These are phyloP conservation scores for Aureoboletus auriporus DNA, from an alignment of 768 basidiomycete species.

Conservation along the genomic window DNA sequence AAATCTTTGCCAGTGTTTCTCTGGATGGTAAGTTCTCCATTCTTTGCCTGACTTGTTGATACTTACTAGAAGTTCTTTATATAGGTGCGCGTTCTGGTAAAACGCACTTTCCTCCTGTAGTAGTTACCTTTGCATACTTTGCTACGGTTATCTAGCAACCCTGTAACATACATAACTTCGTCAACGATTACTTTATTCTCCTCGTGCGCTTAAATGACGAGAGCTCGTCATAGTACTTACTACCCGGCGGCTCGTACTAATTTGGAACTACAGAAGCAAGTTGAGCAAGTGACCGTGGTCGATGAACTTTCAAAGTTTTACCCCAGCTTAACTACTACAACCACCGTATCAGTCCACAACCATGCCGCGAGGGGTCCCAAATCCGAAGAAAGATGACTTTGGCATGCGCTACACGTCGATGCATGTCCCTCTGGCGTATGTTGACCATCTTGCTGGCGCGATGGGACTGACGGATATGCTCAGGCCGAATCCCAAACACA, in stretches of 20 bases:
- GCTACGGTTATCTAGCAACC: slow-evolving; percentile 12
- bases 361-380: slow-evolving; percentile 84
- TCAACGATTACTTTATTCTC: background rate
- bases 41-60: background rate
- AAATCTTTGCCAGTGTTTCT: slow-evolving; percentile 95
- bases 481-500: slow-evolving; percentile 79
- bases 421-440: slow-evolving; percentile 72
- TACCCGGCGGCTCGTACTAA: background rate
- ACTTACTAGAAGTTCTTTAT: slow-evolving; percentile 1
- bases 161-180: slow-evolving; percentile 20
- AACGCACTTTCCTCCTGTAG: background rate
- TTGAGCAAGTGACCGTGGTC: too few relatives aligned
- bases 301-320: background rate
- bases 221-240: background rate
- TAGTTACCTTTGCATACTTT: slow-evolving; percentile 12
- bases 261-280: slow-evolving; percentile 6
- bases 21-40: slow-evolving; percentile 64
- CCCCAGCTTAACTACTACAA: background rate
- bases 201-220: background rate
- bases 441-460: slow-evolving; percentile 10
- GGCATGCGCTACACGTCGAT: slow-evolving; percentile 81
- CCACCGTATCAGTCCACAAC: background rate
- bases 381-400: slow-evolving; percentile 75
- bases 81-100: slow-evolving; percentile 77
- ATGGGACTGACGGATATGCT: slow-evolving; percentile 9